Conservation (phyloP, 2,329 filamentous ascomycete species). For the Colletotrichum sp. region DNA sequence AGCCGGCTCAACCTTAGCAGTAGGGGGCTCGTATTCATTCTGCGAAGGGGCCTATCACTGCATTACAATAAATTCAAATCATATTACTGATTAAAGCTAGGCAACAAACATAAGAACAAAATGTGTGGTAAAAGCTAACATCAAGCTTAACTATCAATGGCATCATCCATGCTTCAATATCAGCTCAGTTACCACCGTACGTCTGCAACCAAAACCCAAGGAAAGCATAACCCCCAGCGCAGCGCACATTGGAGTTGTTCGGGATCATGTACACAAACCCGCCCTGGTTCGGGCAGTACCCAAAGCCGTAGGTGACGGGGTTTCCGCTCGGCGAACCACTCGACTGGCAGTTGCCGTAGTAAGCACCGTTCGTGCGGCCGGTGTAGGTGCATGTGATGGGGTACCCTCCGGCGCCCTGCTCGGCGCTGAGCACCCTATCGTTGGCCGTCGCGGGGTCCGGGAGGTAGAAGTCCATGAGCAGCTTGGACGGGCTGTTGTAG, state of each 20-base stretch:
- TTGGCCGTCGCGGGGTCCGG: conserved; percentile 1
- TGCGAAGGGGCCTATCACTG: accelerated
- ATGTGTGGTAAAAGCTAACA: background rate
- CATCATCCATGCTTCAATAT: background rate
- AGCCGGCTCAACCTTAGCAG: background rate
- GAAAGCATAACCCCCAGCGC: background rate
- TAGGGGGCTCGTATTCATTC: background rate
- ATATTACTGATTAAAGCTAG: background rate
- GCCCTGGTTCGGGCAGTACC: conserved; percentile 3
- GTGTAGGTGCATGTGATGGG: background rate
- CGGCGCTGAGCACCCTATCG: background rate
- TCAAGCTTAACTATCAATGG: background rate
- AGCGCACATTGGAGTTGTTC: conserved; percentile 1
- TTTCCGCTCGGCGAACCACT: background rate
- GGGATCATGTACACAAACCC: conserved; percentile 7
- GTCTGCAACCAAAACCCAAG: background rate
- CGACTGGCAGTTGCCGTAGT: background rate
- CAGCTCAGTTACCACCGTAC: background rate
- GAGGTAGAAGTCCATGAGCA: background rate
- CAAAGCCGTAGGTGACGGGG: background rate
- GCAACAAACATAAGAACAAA: accelerated
- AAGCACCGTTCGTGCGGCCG: background rate
- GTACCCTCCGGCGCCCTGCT: background rate
- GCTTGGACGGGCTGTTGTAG: background rate
- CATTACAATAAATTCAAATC: accelerated